Evolutionary conservation across 768 basidiomycete genomes (phyloP).

Genomic region (Suillus subluteus): DNA sequence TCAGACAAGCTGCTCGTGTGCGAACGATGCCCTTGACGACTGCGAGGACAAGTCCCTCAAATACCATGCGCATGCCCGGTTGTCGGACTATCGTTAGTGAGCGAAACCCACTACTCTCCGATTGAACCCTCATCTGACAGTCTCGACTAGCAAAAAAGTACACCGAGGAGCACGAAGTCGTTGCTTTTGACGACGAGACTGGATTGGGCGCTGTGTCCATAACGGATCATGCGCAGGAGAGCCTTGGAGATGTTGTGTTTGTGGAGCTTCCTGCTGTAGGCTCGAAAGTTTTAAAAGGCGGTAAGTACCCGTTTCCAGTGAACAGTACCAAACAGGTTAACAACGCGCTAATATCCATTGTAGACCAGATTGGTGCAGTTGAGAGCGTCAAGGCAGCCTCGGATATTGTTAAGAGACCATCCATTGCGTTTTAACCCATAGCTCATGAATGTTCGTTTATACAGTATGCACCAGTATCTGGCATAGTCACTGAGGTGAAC

Average conservation of each 20-base stretch:
- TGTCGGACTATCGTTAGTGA: slow-evolving; percentile 16
- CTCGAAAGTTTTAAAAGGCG: slow-evolving; percentile 65
- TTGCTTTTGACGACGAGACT: slow-evolving; percentile 76
- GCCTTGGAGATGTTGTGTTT: slow-evolving; percentile 95
- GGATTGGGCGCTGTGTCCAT: slow-evolving; percentile 82
- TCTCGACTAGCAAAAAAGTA: slow-evolving; percentile 66
- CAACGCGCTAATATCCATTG: slow-evolving; percentile 5
- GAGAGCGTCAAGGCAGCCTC: slow-evolving; percentile 98
- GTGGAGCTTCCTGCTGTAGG: slow-evolving; percentile 84
- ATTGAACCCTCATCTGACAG: neutral
- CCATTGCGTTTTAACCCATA: slow-evolving; percentile 5
- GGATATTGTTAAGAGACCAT: slow-evolving; percentile 69
- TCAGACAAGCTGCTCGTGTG: slow-evolving; percentile 10
- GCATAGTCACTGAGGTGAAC: slow-evolving; percentile 82
- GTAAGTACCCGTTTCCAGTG: slow-evolving; percentile 48
- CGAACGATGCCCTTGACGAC: slow-evolving; percentile 8
- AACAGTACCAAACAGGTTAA: neutral
- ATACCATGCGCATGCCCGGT: neutral
- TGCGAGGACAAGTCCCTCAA: neutral
- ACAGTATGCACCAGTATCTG: slow-evolving; percentile 93
- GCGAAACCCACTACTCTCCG: neutral
- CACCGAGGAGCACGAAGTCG: slow-evolving; percentile 87
- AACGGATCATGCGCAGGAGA: slow-evolving; percentile 90
- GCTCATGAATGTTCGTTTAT: slow-evolving; percentile 15
- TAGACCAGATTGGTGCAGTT: slow-evolving; percentile 88